Conservation (phyloP, 2,329 filamentous ascomycete genomes). For the Aureobasidium lini region DNA sequence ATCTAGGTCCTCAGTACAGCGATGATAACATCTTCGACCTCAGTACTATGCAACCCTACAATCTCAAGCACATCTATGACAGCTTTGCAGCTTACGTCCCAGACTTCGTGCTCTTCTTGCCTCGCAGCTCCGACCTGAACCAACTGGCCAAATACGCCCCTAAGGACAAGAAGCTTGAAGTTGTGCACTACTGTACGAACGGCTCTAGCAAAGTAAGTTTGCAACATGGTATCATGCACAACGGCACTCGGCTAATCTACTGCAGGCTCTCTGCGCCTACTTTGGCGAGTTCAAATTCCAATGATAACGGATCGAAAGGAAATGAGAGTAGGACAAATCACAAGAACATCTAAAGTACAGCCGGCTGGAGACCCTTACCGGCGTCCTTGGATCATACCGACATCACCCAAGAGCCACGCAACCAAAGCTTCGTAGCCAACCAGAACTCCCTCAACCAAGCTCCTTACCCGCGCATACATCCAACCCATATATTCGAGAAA, state of each 20-base stretch:
- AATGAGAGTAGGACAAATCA: no score
- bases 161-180: slow-evolving; percentile 52
- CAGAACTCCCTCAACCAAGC: no score
- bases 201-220: slow-evolving; percentile 70
- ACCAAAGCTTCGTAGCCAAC: no score
- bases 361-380: no score
- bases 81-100: slow-evolving; percentile 49
- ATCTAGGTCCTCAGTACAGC: slow-evolving; percentile 53
- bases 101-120: slow-evolving; percentile 69
- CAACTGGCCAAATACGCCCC: slow-evolving; percentile 58
- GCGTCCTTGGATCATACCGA: no score
- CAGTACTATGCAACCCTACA: slow-evolving; percentile 82
- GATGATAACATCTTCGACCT: slow-evolving; percentile 71
- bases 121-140: slow-evolving; percentile 72
- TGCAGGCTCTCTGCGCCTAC: slow-evolving; percentile 50
- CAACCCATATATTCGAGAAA: no score
- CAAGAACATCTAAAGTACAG: no score
- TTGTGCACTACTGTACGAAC: slow-evolving; percentile 86
- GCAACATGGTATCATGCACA: slow-evolving; percentile 14
- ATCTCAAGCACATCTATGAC: slow-evolving; percentile 53
- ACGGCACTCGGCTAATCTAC: background rate
- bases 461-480: no score
- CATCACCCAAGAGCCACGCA: no score
- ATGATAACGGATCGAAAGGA: background rate
- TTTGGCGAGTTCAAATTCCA: slow-evolving; percentile 45